phyloP scores from a whole-genome alignment of 2,329 filamentous ascomycete species.

The Trichophyton rubrum region DNA sequence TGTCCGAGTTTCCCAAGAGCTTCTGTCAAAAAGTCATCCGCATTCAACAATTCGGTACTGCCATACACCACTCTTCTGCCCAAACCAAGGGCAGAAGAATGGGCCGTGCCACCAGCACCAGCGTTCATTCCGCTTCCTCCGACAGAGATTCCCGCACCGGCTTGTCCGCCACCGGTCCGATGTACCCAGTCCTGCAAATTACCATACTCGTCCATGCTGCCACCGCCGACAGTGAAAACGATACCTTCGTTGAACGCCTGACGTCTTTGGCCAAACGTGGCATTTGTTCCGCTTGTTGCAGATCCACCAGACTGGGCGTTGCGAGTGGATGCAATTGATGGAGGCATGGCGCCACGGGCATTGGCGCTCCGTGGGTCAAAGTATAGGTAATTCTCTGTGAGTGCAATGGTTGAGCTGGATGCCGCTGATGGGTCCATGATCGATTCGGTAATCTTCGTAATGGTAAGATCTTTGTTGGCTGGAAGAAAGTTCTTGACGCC shows the following conservation, averaged over 20 bases:
- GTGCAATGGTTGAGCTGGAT: slow-evolving; percentile 81
- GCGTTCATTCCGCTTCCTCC: slow-evolving; percentile 25
- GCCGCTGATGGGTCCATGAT: slow-evolving; percentile 93
- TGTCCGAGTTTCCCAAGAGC: slow-evolving; percentile 46
- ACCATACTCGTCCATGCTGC: slow-evolving; percentile 97
- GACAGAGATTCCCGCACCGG: slow-evolving; percentile 41
- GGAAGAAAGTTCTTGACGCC: slow-evolving; percentile 98
- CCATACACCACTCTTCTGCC: slow-evolving; percentile 84
- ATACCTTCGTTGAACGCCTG: slow-evolving; percentile 84
- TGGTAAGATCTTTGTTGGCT: slow-evolving; percentile 82
- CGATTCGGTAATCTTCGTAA: slow-evolving; percentile 96
- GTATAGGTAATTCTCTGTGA: slow-evolving; percentile 93
- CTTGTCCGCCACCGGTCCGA: slow-evolving; percentile 50
- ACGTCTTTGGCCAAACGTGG: slow-evolving; percentile 79
- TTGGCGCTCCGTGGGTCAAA: slow-evolving; percentile 92
- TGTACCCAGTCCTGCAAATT: slow-evolving; percentile 94
- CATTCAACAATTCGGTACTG: slow-evolving; percentile 63
- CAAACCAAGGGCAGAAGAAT: slow-evolving; percentile 36
- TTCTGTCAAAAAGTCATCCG: slow-evolving; percentile 47
- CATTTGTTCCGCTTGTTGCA: slow-evolving; percentile 54
- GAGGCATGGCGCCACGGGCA: slow-evolving; percentile 80
- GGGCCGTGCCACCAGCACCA: slow-evolving; percentile 11
- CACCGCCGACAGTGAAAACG: slow-evolving; percentile 89
- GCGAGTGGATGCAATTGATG: slow-evolving; percentile 45
- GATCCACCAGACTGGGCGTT: slow-evolving; percentile 37